Evolutionary conservation across 192 early-diverging fungal species (phyloP), one percentile per base, ranked within the genome.

Genomic region (Diversispora eburnea): DNA sequence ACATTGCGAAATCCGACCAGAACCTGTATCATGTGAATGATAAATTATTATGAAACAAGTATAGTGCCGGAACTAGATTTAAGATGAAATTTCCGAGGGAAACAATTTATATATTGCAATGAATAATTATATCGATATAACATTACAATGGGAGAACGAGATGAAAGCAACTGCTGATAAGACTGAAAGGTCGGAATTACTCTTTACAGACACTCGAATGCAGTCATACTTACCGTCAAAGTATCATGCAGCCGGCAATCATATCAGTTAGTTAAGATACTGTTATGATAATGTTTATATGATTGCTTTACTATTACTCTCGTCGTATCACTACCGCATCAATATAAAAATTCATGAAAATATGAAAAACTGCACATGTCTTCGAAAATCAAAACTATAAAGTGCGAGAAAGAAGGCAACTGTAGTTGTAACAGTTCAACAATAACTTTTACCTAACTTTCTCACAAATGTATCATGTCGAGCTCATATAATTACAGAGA

Each of bases 401-500:
- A 54, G 51, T 54, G 51, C 25, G 25, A 33, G 25, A 33, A 33
- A 33, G 25, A 33, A 54, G 51, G 51, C 51, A 54, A 54, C 51
- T 54, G 51, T 54, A 10, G n/a, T 17, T 54, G 13, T 17, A 54
- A 17, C 51, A 54, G n/a, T 17, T 54, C 51, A 54, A 54, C 12
- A 54, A 17, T 17, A 17, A 4, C n/a, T 17, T 10, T 10, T 54
- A 17, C 51, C 51, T 54, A 17, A 54, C 51, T 54, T 54, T 54
- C 51, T 54, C 12, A 54, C 51, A 54, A 54, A 54, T 54, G n/a
- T 17, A 54, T 54, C 8, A 54, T 54, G 51, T 54, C 51, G 39
- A 70, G 52, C 56, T 70, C 65, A 52, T 67, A 70, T 56, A 70
- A 70, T 52, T 70, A 70, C n/a, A 70, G 67, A 41, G 67, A 67